Percentiles rank a stretch among this genome's conserved stretches.
Conservation (phyloP, 2,329 filamentous ascomycete genomes). For the Penicillium aurantiogriseum region DNA sequence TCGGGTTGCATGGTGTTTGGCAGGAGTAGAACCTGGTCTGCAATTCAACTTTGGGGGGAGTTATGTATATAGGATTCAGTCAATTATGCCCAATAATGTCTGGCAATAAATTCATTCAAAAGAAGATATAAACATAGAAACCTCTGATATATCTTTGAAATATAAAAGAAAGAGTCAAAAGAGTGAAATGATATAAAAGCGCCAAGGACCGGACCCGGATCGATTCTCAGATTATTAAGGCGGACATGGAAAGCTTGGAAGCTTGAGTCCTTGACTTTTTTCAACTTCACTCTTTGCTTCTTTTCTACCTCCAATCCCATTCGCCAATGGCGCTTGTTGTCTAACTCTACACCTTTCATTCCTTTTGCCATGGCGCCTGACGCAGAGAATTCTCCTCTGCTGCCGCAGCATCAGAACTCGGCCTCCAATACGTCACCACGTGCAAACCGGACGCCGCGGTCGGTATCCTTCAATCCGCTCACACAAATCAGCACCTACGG, state of each 20-base stretch:
- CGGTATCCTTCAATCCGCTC: conserved; percentile 50
- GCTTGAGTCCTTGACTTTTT: conserved; percentile 16
- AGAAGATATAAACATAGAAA: background rate
- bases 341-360: conserved; percentile 10
- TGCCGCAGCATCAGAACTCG: conserved; percentile 36
- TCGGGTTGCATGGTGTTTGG: conserved; percentile 12
- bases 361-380: conserved; percentile 35
- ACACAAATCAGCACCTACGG: conserved; percentile 47
- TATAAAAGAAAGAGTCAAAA: background rate
- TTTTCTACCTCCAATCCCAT: conserved; percentile 10
- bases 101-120: background rate
- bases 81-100: background rate
- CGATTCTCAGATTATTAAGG: conserved; percentile 22
- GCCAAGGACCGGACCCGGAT: conserved; percentile 6
- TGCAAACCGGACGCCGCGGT: conserved; percentile 39
- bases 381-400: conserved; percentile 44
- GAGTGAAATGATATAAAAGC: background rate
- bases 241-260: conserved; percentile 15
- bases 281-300: conserved; percentile 7
- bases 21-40: conserved; percentile 5
- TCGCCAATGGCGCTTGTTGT: conserved; percentile 15
- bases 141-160: background rate
- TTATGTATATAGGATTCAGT: conserved; percentile 9
- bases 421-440: conserved; percentile 39
- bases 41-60: background rate